These are phyloP conservation scores for Prunus kanzakura DNA, from an alignment of 306 rosid species.

Conservation along the genomic window DNA sequence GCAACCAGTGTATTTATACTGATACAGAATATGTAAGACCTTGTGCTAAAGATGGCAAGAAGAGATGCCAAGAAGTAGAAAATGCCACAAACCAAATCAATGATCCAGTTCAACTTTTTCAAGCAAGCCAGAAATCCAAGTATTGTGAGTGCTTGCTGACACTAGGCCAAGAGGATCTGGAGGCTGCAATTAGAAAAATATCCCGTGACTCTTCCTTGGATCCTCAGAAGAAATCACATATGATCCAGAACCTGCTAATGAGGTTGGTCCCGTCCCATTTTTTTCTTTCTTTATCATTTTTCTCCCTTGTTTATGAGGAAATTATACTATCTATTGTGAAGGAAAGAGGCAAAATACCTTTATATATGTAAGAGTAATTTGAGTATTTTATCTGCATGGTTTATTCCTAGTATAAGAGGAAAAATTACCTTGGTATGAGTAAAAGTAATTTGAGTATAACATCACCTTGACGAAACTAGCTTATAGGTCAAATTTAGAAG, in stretches of 20 bases:
- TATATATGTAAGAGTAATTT: neutral
- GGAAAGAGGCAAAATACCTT: neutral
- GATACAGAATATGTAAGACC: constrained; percentile 26
- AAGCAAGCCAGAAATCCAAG: constrained; percentile 30
- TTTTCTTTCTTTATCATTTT: neutral
- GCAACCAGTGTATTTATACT: constrained; percentile 22
- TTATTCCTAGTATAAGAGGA: neutral
- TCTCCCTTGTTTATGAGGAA: neutral
- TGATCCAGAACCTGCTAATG: constrained; percentile 73
- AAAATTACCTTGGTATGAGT: neutral
- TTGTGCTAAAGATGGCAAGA: constrained; percentile 30
- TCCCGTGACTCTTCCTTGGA: constrained; percentile 73
- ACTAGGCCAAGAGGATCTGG: constrained; percentile 77
- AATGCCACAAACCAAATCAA: constrained; percentile 21
- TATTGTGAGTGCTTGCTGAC: constrained; percentile 50
- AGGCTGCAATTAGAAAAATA: constrained; percentile 66
- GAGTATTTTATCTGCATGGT: neutral
- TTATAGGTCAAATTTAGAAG: neutral
- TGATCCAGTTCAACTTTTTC: constrained; percentile 17
- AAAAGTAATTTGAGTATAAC: neutral
- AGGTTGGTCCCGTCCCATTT: constrained; percentile 51
- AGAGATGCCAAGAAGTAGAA: constrained; percentile 24
- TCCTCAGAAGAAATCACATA: constrained; percentile 54
- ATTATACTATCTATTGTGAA: neutral
- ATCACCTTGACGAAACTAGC: neutral